A percentile compares a stretch with the other conserved stretches of the same genome.
Conservation (phyloP, 495 filamentous ascomycete species). For the Apiosordaria backusii region DNA sequence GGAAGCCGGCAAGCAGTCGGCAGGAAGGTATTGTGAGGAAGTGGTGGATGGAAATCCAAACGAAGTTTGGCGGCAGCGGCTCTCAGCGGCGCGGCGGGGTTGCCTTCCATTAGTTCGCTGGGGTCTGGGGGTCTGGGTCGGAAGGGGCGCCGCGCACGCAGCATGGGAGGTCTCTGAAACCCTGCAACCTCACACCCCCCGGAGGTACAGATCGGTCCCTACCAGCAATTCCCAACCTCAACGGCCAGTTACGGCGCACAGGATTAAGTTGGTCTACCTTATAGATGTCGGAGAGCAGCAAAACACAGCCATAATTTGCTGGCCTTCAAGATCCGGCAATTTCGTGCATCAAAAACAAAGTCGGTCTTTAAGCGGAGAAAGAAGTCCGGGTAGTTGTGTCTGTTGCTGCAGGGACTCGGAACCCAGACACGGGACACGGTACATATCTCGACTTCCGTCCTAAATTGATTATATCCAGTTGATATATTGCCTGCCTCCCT, state of each 20-base stretch:
- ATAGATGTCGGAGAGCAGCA: neutral
- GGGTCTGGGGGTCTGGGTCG: constrained; percentile 6
- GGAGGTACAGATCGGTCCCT: neutral
- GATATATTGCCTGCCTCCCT: neutral
- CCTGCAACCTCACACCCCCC: constrained; percentile 9
- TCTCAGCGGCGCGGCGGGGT: constrained; percentile 22
- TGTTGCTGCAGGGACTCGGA: neutral
- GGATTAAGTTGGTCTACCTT: neutral
- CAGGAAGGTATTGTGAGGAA: neutral
- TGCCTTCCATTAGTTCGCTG: constrained; percentile 6
- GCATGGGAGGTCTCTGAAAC: constrained; percentile 17
- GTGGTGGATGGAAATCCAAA: constrained; percentile 4
- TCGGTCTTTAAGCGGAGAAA: neutral
- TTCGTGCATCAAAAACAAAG: neutral
- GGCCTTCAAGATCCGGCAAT: neutral
- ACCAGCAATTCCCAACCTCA: neutral
- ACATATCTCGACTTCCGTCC: neutral
- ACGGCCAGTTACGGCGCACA: neutral
- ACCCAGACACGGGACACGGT: neutral
- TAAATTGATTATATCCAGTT: neutral
- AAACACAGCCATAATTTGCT: neutral
- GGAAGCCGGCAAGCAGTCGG: neutral
- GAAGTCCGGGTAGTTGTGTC: neutral
- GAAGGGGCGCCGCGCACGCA: constrained; percentile 17
- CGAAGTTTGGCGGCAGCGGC: constrained; percentile 18